Conservation (phyloP, 495 filamentous ascomycete genomes). For the Penicillium goetzii region DNA sequence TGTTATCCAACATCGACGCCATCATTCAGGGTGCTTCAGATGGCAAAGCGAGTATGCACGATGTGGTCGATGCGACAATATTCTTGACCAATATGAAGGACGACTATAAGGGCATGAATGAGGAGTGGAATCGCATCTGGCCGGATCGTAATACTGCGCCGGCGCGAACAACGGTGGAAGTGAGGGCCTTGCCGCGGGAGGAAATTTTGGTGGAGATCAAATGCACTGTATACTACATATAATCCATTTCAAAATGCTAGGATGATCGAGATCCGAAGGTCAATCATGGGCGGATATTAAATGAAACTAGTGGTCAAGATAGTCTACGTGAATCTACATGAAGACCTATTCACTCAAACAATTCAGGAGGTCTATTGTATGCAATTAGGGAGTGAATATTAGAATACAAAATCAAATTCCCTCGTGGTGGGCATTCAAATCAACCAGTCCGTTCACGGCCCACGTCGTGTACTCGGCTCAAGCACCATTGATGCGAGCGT, state of each 20-base stretch:
- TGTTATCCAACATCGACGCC: slow-evolving; percentile 36
- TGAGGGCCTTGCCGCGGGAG: slow-evolving; percentile 40
- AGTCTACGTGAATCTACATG: background rate
- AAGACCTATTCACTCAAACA: background rate
- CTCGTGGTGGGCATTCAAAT: slow-evolving; percentile 16
- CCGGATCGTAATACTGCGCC: slow-evolving; percentile 36
- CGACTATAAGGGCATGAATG: slow-evolving; percentile 41
- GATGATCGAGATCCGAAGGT: background rate
- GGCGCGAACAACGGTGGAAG: slow-evolving; percentile 39
- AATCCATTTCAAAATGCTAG: background rate
- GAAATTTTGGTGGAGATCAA: slow-evolving; percentile 44
- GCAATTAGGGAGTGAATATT: slow-evolving; percentile 23
- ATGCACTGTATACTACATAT: slow-evolving; percentile 29
- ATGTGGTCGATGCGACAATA: slow-evolving; percentile 40
- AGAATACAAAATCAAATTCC: slow-evolving; percentile 20
- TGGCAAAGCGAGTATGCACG: slow-evolving; percentile 30
- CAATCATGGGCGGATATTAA: background rate
- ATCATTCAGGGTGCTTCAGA: slow-evolving; percentile 38
- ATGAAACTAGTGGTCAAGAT: background rate
- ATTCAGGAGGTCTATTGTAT: slow-evolving; percentile 18
- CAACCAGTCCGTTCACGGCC: slow-evolving; percentile 12
- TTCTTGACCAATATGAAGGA: slow-evolving; percentile 36
- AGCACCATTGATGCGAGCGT: slow-evolving; percentile 6
- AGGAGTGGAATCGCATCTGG: slow-evolving; percentile 41
- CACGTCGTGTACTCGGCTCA: slow-evolving; percentile 4